A percentile compares a stretch with the other conserved stretches of the same genome.
phyloP scores from a whole-genome alignment of 2,329 filamentous ascomycete genomes.

The Colletotrichum agaves region DNA sequence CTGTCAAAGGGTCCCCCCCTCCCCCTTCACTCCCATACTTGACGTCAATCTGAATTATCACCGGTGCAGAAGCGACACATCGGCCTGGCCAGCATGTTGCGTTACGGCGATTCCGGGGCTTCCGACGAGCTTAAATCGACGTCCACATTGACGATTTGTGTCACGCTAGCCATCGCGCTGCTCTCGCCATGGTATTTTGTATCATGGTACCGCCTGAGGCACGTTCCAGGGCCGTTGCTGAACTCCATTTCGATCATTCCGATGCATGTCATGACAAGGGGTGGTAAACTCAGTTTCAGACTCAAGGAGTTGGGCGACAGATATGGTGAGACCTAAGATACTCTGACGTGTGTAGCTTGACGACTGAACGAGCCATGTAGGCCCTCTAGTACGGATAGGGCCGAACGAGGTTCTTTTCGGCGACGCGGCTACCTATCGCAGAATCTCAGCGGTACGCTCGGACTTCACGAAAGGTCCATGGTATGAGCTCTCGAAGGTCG shows the following conservation, averaged over 20 bases:
- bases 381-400: conserved; percentile 37
- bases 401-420: conserved; percentile 39
- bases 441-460: conserved; percentile 29
- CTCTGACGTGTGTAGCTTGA: conserved; percentile 10
- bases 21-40: background rate
- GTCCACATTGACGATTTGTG: rapidly evolving
- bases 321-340: conserved; percentile 1
- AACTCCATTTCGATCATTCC: conserved; percentile 46
- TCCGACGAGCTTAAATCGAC: background rate
- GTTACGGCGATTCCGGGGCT: background rate
- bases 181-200: background rate
- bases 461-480: conserved; percentile 35
- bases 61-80: background rate
- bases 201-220: conserved; percentile 46
- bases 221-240: conserved; percentile 47
- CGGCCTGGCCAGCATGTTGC: background rate
- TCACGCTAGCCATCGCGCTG: background rate
- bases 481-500: conserved; percentile 36
- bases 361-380: conserved; percentile 41
- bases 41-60: background rate
- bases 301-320: conserved; percentile 27
- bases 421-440: conserved; percentile 33
- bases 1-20: background rate
- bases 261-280: conserved; percentile 38
- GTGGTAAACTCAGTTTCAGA: conserved; percentile 24